These are phyloP conservation scores for Meyerozyma athensensis DNA, from an alignment of 1,139 yeast species.

Conservation along the genomic window DNA sequence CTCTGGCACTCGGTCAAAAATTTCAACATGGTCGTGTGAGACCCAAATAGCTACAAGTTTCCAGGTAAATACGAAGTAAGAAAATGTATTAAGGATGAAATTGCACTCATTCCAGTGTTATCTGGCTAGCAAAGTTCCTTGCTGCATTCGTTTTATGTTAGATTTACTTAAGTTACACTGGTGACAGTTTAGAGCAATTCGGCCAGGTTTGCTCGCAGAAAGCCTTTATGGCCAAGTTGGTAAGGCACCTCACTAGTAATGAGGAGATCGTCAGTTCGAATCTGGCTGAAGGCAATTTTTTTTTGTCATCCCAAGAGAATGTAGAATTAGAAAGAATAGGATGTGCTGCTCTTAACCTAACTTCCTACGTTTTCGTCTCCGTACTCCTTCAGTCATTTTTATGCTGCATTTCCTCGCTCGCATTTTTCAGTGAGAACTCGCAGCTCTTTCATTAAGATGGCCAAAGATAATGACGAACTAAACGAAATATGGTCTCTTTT, in stretches of 20 bases:
- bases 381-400: too few species aligned
- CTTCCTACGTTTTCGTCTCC: too few species aligned
- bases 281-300: conserved; percentile 68
- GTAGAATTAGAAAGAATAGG: too few species aligned
- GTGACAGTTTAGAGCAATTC: background rate
- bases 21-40: conserved; percentile 1
- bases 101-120: too few species aligned
- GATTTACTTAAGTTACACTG: too few species aligned
- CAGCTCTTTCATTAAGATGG: background rate
- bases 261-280: conserved; percentile 88
- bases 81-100: too few species aligned
- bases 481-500: conserved; percentile 31
- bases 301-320: conserved; percentile 8
- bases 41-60: background rate
- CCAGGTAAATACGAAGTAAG: background rate
- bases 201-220: background rate
- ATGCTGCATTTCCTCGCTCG: too few species aligned
- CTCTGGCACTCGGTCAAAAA: background rate
- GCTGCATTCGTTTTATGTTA: too few species aligned
- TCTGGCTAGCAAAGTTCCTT: too few species aligned
- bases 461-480: conserved; percentile 25
- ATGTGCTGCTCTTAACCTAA: too few species aligned
- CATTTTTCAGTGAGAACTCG: background rate
- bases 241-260: conserved; percentile 91
- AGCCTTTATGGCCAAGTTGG: conserved; percentile 59